These are phyloP conservation scores for Exophiala sp. DNA, from an alignment of 2,329 filamentous ascomycete genomes.

Conservation along the genomic window DNA sequence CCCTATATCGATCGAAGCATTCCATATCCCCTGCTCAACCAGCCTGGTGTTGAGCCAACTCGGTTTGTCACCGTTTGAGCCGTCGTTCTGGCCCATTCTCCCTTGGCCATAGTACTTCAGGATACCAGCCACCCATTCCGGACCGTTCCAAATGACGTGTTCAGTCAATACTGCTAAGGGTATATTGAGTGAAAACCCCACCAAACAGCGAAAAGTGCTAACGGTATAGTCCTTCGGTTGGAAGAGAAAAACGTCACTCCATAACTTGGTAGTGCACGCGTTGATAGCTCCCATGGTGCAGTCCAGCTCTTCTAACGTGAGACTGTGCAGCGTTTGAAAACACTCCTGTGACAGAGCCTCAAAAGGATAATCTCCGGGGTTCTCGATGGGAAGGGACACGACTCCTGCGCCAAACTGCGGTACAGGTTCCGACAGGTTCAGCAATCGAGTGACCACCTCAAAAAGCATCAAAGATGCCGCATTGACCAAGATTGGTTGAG, in stretches of 20 bases:
- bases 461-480: constrained; percentile 14
- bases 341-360: constrained; percentile 7
- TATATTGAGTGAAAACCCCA: constrained; percentile 14
- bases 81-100: not conserved
- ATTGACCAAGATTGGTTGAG: not conserved
- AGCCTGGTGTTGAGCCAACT: constrained; percentile 1
- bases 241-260: constrained; percentile 16
- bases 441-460: constrained; percentile 7
- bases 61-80: not conserved
- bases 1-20: constrained; percentile 7
- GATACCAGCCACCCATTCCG: constrained; percentile 10
- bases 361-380: constrained; percentile 1
- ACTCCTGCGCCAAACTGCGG: not conserved
- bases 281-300: constrained; percentile 13
- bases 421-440: constrained; percentile 9
- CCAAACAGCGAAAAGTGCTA: constrained; percentile 11
- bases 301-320: constrained; percentile 13
- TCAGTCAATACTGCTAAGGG: constrained; percentile 16
- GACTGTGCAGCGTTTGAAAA: constrained; percentile 7
- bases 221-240: constrained; percentile 14
- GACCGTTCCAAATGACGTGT: constrained; percentile 18
- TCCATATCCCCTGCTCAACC: constrained; percentile 14
- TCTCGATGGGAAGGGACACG: constrained; percentile 4
- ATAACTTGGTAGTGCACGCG: constrained; percentile 9
- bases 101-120: constrained; percentile 1